phyloP scores from a whole-genome alignment of 2,329 filamentous ascomycete species.

The Sarocladium strictum region DNA sequence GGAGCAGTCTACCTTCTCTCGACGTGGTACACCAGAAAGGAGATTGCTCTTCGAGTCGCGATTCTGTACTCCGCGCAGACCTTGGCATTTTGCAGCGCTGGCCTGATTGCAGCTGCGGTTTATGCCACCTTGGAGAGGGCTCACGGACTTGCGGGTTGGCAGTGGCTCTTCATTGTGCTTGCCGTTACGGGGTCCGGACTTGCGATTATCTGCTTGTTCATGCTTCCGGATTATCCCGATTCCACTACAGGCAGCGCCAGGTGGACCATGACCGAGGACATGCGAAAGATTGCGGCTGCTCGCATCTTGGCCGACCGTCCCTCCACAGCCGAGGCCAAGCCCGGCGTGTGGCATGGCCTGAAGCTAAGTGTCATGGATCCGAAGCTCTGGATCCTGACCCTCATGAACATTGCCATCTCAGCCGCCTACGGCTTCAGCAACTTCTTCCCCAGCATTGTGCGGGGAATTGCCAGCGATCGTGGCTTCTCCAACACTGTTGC shows the following conservation, averaged over 20 bases:
- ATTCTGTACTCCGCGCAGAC: constrained; percentile 19
- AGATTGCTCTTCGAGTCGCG: constrained; percentile 19
- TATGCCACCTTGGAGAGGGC: constrained; percentile 15
- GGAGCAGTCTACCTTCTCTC: not conserved
- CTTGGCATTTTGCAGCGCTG: constrained; percentile 17
- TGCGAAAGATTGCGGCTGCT: constrained; percentile 17
- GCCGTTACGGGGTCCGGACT: constrained; percentile 17
- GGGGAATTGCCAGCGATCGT: constrained; percentile 18
- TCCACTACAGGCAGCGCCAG: constrained; percentile 18
- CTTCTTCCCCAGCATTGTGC: constrained; percentile 21
- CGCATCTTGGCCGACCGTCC: constrained; percentile 19
- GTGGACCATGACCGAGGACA: constrained; percentile 19
- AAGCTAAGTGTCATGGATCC: constrained; percentile 17
- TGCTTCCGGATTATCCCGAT: constrained; percentile 19
- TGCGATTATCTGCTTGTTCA: constrained; percentile 15
- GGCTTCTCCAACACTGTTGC: constrained; percentile 17
- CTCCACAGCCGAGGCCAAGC: constrained; percentile 17
- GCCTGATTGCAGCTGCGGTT: constrained; percentile 19
- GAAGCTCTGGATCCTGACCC: constrained; percentile 19
- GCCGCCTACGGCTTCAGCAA: constrained; percentile 13
- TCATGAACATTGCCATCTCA: constrained; percentile 15
- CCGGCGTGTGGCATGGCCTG: constrained; percentile 17
- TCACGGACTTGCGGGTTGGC: constrained; percentile 30
- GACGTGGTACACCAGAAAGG: constrained; percentile 19
- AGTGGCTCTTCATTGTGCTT: constrained; percentile 35